These are phyloP conservation scores for Pythium apleroticum DNA, from an alignment of 352 stramenopile genomes.

Conservation along the genomic window DNA sequence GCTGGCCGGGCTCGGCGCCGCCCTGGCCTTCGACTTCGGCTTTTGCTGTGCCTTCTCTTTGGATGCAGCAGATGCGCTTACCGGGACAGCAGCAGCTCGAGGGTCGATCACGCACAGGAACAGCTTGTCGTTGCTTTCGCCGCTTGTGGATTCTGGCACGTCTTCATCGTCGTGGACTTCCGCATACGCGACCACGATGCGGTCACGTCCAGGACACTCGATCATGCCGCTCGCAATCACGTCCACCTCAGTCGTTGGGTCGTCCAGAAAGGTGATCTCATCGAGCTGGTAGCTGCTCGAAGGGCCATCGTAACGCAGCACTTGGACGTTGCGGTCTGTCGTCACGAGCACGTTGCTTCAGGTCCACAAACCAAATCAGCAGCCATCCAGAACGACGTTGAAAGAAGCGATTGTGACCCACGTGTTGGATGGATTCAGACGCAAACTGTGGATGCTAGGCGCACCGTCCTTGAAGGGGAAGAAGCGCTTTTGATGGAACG, in stretches of 20 bases:
- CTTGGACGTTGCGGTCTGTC: slow-evolving; percentile 57
- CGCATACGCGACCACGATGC: slow-evolving; percentile 50
- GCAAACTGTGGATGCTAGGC: slow-evolving; percentile 59
- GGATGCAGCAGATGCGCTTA: not conserved
- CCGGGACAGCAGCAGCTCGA: not conserved
- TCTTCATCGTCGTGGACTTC: slow-evolving; percentile 34
- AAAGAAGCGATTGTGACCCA: no score
- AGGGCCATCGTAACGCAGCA: slow-evolving; percentile 35
- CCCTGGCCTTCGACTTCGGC: slow-evolving; percentile 14
- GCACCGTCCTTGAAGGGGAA: slow-evolving; percentile 57
- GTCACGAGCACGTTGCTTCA: slow-evolving; percentile 62
- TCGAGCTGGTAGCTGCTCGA: slow-evolving; percentile 38
- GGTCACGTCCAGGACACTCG: slow-evolving; percentile 36
- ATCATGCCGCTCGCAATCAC: slow-evolving; percentile 54
- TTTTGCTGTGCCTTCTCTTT: slow-evolving; percentile 2
- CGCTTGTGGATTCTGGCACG: not conserved
- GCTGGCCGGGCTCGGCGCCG: not conserved
- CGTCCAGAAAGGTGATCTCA: slow-evolving; percentile 35
- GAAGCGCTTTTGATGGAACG: slow-evolving; percentile 64
- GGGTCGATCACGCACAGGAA: slow-evolving; percentile 23
- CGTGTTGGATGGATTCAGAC: slow-evolving; percentile 33
- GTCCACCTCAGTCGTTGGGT: slow-evolving; percentile 24
- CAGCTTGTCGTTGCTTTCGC: slow-evolving; percentile 18
- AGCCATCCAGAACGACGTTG: not conserved
- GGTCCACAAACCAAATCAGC: not conserved